Conservation (phyloP, 305 asterid genomes). For the Petunia hybrid region DNA sequence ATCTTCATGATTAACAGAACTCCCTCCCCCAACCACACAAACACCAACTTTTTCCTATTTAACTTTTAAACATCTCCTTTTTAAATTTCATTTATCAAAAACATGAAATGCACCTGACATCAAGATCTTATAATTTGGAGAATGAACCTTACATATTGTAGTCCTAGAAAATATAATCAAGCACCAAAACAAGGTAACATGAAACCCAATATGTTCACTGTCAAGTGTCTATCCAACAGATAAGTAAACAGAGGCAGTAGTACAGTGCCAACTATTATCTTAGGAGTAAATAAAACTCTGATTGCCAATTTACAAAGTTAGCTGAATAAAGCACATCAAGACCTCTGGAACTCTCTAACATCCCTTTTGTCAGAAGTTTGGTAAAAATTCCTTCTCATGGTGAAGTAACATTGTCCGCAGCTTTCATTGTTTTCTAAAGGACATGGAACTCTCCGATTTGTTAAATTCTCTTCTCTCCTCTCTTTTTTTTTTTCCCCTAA, state of each 20-base stretch:
- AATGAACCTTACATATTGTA: conserved; percentile 3
- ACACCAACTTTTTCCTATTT: not conserved
- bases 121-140: conserved; percentile 13
- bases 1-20: conserved; percentile 23
- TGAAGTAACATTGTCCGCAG: conserved; percentile 21
- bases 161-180: conserved; percentile 11
- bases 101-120: conserved; percentile 23
- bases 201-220: conserved; percentile 2
- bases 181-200: conserved; percentile 18
- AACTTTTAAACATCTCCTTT: conserved; percentile 10
- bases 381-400: not conserved
- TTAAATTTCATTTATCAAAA: not conserved
- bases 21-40: conserved; percentile 21
- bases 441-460: not conserved
- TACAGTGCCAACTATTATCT: not conserved
- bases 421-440: conserved; percentile 25
- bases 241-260: conserved; percentile 1
- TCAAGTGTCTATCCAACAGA: not conserved
- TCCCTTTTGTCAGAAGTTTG: conserved; percentile 3
- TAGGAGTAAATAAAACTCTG: conserved; percentile 22
- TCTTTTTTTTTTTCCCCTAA: too few relatives aligned
- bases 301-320: not conserved
- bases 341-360: conserved; percentile 5
- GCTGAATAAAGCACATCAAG: conserved; percentile 20
- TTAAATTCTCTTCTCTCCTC: not conserved